These are phyloP conservation scores for Magnusiomyces sp. DNA, from an alignment of 1,139 yeast genomes.

Conservation along the genomic window DNA sequence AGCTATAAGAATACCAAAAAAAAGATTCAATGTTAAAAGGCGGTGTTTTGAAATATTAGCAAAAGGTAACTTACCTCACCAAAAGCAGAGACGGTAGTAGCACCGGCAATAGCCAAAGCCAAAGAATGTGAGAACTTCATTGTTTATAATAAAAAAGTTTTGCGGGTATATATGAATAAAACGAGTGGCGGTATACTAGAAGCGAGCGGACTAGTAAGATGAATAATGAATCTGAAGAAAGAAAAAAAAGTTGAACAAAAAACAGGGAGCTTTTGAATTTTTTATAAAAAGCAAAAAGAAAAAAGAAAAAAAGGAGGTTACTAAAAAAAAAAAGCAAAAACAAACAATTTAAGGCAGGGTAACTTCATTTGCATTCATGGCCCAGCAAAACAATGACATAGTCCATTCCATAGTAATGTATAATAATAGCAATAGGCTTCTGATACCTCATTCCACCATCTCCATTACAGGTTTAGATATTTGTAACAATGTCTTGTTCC, in stretches of 20 bases:
- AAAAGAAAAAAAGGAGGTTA: background rate
- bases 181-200: background rate
- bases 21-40: conserved; percentile 9
- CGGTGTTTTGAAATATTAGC: background rate
- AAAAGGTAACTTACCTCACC: conserved; percentile 5
- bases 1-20: conserved; percentile 19
- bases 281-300: background rate
- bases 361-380: no score
- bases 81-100: conserved; percentile 7
- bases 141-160: background rate
- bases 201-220: background rate
- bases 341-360: background rate
- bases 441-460: no score
- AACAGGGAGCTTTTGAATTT: background rate
- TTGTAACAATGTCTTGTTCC: background rate
- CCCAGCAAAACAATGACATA: background rate
- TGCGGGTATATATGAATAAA: no score
- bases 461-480: no score
- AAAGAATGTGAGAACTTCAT: conserved; percentile 12
- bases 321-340: background rate
- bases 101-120: conserved; percentile 4
- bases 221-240: background rate
- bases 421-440: background rate
- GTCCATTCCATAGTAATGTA: background rate
- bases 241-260: background rate